Conservation (phyloP, 1,139 yeast species). For the Candida sanyaensis region DNA sequence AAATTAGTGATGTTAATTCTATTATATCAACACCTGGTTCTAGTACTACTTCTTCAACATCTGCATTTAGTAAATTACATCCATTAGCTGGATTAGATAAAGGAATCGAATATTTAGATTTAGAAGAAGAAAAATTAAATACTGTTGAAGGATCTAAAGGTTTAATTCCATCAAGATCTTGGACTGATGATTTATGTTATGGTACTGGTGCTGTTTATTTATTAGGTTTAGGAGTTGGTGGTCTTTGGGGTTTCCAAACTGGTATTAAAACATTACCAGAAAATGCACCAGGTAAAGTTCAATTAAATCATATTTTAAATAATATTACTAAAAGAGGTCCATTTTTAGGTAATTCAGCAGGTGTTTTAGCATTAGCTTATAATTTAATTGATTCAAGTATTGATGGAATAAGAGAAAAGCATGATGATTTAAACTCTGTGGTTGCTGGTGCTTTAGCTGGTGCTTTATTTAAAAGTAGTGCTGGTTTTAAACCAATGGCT, state of each 20-base stretch:
- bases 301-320: conserved; percentile 86
- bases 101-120: conserved; percentile 85
- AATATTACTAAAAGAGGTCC: conserved; percentile 96
- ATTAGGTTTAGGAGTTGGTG: conserved; percentile 79
- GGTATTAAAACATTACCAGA: conserved; percentile 78
- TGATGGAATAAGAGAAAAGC: conserved; percentile 82
- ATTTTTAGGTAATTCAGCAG: conserved; percentile 90
- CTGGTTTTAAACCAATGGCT: conserved; percentile 86
- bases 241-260: conserved; percentile 83
- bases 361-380: conserved; percentile 87
- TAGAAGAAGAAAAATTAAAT: conserved; percentile 76
- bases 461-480: conserved; percentile 83
- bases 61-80: conserved; percentile 48
- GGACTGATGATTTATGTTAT: conserved; percentile 96
- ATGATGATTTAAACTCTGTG: conserved; percentile 81
- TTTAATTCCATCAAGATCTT: conserved; percentile 89
- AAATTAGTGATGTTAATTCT: conserved; percentile 63
- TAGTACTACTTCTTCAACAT: conserved; percentile 56
- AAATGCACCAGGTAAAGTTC: conserved; percentile 71
- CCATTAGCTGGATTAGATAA: conserved; percentile 92
- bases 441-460: conserved; percentile 93
- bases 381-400: conserved; percentile 80
- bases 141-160: conserved; percentile 86
- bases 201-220: conserved; percentile 96
- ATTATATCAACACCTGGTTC: conserved; percentile 62